Conservation (phyloP, 1,139 yeast genomes). For the Sugiyamaella grinbergsii region DNA sequence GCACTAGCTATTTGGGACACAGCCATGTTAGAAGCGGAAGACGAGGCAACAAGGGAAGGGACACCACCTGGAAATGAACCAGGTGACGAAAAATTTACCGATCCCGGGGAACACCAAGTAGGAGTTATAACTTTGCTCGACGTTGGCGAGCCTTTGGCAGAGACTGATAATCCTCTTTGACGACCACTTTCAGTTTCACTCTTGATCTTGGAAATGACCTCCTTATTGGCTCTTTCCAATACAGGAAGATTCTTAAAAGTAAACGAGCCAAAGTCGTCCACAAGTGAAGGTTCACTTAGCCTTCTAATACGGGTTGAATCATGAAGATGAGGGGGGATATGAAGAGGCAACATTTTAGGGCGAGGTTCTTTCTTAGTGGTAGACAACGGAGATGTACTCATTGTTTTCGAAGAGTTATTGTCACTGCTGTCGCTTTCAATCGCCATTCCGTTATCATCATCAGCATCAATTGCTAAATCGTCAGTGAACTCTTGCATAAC, state of each 20-base stretch:
- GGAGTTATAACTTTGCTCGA: constrained; percentile 19
- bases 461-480: constrained; percentile 30
- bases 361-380: constrained; percentile 22
- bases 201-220: constrained; percentile 81
- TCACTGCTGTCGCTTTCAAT: constrained; percentile 29
- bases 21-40: constrained; percentile 5
- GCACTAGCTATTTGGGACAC: background rate
- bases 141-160: constrained; percentile 23
- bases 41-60: background rate
- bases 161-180: constrained; percentile 35
- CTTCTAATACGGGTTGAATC: constrained; percentile 65
- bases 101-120: constrained; percentile 16
- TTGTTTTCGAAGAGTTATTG: constrained; percentile 2
- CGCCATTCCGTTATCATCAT: constrained; percentile 21
- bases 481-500: constrained; percentile 40
- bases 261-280: constrained; percentile 83
- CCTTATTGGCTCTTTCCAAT: constrained; percentile 90
- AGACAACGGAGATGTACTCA: constrained; percentile 14
- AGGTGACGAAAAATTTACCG: constrained; percentile 1
- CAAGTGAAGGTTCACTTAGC: constrained; percentile 59
- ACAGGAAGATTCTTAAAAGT: constrained; percentile 87
- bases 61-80: constrained; percentile 4
- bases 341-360: constrained; percentile 44
- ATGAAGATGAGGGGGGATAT: constrained; percentile 58
- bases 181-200: constrained; percentile 57